phyloP scores from a whole-genome alignment of 2,329 filamentous ascomycete species.

The Fusarium proliferatum region DNA sequence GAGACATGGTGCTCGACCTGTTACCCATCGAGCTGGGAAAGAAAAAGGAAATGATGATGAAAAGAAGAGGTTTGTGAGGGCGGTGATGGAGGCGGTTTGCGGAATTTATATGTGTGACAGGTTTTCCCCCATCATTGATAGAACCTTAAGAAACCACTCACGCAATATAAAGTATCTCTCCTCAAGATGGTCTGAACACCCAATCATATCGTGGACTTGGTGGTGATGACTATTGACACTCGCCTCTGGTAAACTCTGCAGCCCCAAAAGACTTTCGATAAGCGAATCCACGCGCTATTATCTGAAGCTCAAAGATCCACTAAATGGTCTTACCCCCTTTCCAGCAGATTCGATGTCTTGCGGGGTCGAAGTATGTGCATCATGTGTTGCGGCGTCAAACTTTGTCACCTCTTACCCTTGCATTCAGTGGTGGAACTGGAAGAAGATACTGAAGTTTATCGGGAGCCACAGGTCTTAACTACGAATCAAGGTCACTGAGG shows the following conservation, averaged over 20 bases:
- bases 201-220: fast-evolving
- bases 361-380: neutral
- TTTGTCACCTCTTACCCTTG: no score
- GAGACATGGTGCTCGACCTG: neutral
- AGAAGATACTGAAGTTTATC: neutral
- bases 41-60: neutral
- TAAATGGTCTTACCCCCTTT: fast-evolving
- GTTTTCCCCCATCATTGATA: no score
- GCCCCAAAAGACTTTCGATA: neutral
- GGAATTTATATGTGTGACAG: neutral
- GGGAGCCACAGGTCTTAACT: no score
- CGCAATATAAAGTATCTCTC: neutral
- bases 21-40: neutral
- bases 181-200: neutral
- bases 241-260: no score
- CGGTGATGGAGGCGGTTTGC: fast-evolving
- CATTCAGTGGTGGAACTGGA: neutral
- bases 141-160: neutral
- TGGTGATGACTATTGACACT: no score
- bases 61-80: neutral
- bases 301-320: neutral
- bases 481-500: fast-evolving
- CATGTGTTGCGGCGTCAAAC: neutral
- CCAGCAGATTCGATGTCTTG: neutral
- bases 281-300: fast-evolving